phyloP scores from a whole-genome alignment of 192 early-diverging fungal species.

The Lobulomyces angularis region DNA sequence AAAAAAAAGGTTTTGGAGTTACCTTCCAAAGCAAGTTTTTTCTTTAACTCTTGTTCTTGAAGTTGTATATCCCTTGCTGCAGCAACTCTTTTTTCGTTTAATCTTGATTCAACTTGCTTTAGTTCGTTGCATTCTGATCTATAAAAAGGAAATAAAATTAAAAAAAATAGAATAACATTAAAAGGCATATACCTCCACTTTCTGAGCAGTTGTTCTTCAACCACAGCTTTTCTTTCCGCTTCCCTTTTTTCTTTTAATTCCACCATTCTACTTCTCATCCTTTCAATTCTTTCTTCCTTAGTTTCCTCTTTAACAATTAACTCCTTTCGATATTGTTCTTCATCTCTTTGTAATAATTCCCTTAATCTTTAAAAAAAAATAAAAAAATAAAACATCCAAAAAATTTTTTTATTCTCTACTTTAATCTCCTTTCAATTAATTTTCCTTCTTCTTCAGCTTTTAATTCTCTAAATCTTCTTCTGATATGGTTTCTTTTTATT shows the following conservation, averaged over 20 bases:
- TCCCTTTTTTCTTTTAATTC: constrained; percentile 28
- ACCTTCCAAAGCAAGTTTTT: constrained; percentile 13
- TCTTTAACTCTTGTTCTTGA: constrained; percentile 19
- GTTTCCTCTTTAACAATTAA: constrained; percentile 21
- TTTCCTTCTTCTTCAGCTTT: constrained; percentile 7
- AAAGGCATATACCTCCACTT: constrained; percentile 24
- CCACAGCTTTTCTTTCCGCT: constrained; percentile 28
- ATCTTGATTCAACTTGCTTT: constrained; percentile 25
- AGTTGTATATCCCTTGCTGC: constrained; percentile 25
- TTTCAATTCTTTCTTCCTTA: constrained; percentile 20
- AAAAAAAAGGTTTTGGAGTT: neutral
- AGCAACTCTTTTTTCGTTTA: constrained; percentile 22
- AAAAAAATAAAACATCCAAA: neutral
- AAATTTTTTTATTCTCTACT: constrained; percentile 7
- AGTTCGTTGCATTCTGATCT: constrained; percentile 40
- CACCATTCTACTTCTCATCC: constrained; percentile 24
- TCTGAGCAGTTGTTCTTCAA: constrained; percentile 33
- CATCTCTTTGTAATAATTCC: constrained; percentile 17
- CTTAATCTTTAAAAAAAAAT: constrained; percentile 13
- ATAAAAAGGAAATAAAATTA: neutral
- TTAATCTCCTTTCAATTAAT: constrained; percentile 18
- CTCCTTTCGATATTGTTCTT: constrained; percentile 14
- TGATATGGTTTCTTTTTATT: constrained; percentile 24
- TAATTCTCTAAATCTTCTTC: constrained; percentile 15
- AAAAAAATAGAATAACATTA: constrained; percentile 4